Evolutionary conservation across 495 filamentous ascomycete genomes (phyloP).

Genomic region (Penicillium maclennaniae): DNA sequence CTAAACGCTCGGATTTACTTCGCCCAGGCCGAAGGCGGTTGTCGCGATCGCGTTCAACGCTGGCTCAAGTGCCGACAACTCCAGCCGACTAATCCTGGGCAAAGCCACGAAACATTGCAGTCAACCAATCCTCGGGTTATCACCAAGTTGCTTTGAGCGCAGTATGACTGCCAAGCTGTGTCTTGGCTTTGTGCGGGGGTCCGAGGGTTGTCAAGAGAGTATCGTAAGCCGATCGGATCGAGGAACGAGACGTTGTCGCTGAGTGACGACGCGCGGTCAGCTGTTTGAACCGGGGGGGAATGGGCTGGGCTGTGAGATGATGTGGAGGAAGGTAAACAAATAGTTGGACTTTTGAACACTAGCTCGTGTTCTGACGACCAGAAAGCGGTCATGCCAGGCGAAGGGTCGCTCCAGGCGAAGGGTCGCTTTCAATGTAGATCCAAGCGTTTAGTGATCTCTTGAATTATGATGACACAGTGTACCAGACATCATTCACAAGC

Average conservation of each 20-base stretch:
- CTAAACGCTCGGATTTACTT: neutral
- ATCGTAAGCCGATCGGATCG: neutral
- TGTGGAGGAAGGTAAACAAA: neutral
- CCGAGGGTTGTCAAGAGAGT: neutral
- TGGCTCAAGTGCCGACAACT: constrained; percentile 8
- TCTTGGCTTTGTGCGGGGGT: constrained; percentile 2
- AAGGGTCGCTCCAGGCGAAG: too few relatives aligned
- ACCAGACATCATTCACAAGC: neutral
- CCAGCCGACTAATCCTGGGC: constrained; percentile 2
- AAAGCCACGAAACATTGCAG: neutral
- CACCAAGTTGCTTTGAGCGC: neutral
- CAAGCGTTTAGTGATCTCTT: neutral
- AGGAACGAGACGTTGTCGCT: neutral
- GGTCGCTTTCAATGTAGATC: too few relatives aligned
- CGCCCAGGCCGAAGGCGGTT: neutral
- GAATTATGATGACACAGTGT: neutral
- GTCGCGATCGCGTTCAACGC: neutral
- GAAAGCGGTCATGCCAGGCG: too few relatives aligned
- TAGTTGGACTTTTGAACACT: neutral
- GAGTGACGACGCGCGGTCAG: neutral
- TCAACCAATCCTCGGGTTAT: neutral
- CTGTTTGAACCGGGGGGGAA: too few relatives aligned
- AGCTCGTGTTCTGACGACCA: neutral
- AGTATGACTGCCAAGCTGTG: neutral
- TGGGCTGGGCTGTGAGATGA: neutral